Conservation (phyloP, 2,329 filamentous ascomycete genomes). For the Malbranchea zuffiana region DNA sequence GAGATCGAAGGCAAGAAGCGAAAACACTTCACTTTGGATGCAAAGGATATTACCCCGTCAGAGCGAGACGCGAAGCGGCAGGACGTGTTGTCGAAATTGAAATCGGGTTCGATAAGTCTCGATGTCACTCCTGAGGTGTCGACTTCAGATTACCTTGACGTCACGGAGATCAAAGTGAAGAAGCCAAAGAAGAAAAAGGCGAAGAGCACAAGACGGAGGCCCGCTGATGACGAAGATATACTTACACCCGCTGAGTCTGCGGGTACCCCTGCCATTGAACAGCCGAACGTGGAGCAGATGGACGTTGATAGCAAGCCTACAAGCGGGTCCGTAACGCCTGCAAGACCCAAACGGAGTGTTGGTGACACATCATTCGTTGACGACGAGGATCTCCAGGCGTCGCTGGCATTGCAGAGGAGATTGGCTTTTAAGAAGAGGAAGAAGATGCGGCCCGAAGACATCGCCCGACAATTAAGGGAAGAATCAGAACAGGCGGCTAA, state of each 20-base stretch:
- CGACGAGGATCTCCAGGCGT: conserved; percentile 84
- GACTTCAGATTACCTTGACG: conserved; percentile 77
- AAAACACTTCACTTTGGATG: conserved; percentile 79
- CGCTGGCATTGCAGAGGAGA: conserved; percentile 69
- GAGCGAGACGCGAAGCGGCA: conserved; percentile 46
- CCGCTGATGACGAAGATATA: conserved; percentile 51
- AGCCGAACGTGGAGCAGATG: conserved; percentile 49
- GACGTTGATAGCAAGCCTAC: conserved; percentile 55
- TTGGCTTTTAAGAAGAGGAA: conserved; percentile 86
- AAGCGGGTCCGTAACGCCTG: conserved; percentile 21
- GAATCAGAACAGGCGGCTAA: conserved; percentile 41
- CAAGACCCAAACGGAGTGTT: conserved; percentile 52
- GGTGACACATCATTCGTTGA: conserved; percentile 66
- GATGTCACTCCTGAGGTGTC: conserved; percentile 52
- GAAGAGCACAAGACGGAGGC: conserved; percentile 61
- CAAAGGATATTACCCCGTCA: conserved; percentile 58
- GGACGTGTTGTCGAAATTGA: conserved; percentile 48
- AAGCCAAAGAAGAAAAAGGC: conserved; percentile 83
- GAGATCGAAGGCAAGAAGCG: conserved; percentile 84
- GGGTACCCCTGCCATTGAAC: conserved; percentile 19
- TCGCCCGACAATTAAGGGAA: conserved; percentile 66
- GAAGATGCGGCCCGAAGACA: conserved; percentile 71
- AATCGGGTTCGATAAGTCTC: conserved; percentile 61
- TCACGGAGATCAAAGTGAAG: conserved; percentile 80
- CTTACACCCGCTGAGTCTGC: conserved; percentile 30